Percentiles rank a stretch among this genome's conserved stretches.
Evolutionary conservation across 2,329 filamentous ascomycete genomes (phyloP).

Genomic region (Cadophora luteo-olivacea): DNA sequence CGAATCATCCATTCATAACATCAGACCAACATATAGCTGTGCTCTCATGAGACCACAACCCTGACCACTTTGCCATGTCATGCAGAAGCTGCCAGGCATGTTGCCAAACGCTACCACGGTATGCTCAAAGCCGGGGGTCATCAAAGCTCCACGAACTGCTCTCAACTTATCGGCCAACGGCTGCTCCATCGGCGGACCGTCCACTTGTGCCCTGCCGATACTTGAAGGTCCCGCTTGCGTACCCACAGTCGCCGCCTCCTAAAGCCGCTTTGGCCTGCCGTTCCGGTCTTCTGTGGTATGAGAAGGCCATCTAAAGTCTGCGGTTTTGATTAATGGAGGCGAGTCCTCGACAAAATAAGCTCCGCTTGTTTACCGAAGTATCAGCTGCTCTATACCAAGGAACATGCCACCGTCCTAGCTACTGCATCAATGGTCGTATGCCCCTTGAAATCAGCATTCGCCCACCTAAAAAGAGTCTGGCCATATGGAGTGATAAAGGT

Average conservation of each 20-base stretch:
- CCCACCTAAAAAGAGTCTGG: conserved; percentile 7
- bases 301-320: conserved; percentile 16
- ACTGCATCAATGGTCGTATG: conserved; percentile 21
- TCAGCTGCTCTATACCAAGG: conserved; percentile 24
- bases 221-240: conserved; percentile 16
- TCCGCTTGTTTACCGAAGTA: conserved; percentile 18
- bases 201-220: conserved; percentile 13
- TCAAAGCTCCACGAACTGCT: conserved; percentile 16
- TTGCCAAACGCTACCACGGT: conserved; percentile 10
- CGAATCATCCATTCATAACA: conserved; percentile 18
- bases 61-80: conserved; percentile 29
- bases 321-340: conserved; percentile 24
- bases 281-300: conserved; percentile 24
- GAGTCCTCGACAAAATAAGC: conserved; percentile 15
- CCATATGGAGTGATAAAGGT: conserved; percentile 9
- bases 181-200: conserved; percentile 1
- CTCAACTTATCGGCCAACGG: conserved; percentile 5
- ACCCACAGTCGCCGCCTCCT: conserved; percentile 6
- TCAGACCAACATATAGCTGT: conserved; percentile 15
- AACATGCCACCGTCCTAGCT: conserved; percentile 22
- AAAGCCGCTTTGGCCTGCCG: conserved; percentile 22
- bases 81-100: conserved; percentile 29
- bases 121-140: conserved; percentile 10
- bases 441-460: conserved; percentile 15
- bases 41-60: conserved; percentile 21